These are phyloP conservation scores for Apiotrichum siamense DNA, from an alignment of 1,284 basidiomycete species.

Conservation along the genomic window DNA sequence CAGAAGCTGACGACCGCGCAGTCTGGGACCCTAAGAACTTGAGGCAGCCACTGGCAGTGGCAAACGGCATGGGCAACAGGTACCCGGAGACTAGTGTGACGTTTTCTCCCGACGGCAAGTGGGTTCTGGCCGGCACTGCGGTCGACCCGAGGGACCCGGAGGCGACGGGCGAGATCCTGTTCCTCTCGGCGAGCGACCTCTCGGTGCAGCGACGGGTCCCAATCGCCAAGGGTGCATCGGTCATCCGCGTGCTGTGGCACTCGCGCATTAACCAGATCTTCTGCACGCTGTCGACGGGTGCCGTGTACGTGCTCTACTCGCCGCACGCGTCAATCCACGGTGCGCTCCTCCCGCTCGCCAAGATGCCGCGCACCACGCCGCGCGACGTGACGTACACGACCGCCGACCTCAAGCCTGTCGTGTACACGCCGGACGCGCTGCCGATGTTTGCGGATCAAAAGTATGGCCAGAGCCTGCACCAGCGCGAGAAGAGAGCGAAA, in stretches of 20 bases:
- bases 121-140: slow-evolving; percentile 67
- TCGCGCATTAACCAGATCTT: slow-evolving; percentile 96
- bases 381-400: slow-evolving; percentile 75
- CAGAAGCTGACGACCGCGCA: slow-evolving; percentile 40
- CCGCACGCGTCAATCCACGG: slow-evolving; percentile 80
- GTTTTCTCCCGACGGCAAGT: slow-evolving; percentile 86
- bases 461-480: slow-evolving; percentile 73
- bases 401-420: slow-evolving; percentile 63
- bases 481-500: slow-evolving; percentile 82
- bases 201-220: slow-evolving; percentile 57
- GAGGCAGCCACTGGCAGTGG: slow-evolving; percentile 69
- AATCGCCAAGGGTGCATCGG: slow-evolving; percentile 61
- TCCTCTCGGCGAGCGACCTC: slow-evolving; percentile 64
- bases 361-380: slow-evolving; percentile 58
- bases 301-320: slow-evolving; percentile 84
- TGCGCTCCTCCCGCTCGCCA: slow-evolving; percentile 72
- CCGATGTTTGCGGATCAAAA: slow-evolving; percentile 83
- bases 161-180: slow-evolving; percentile 59
- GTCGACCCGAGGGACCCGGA: slow-evolving; percentile 57
- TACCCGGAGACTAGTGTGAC: slow-evolving; percentile 88
- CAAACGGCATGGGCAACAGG: slow-evolving; percentile 62
- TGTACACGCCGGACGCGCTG: slow-evolving; percentile 81
- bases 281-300: slow-evolving; percentile 76
- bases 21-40: slow-evolving; percentile 91
- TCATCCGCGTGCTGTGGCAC: slow-evolving; percentile 87